Conservation (phyloP, 2,329 filamentous ascomycete genomes). For the Atkinsonella texensis region DNA sequence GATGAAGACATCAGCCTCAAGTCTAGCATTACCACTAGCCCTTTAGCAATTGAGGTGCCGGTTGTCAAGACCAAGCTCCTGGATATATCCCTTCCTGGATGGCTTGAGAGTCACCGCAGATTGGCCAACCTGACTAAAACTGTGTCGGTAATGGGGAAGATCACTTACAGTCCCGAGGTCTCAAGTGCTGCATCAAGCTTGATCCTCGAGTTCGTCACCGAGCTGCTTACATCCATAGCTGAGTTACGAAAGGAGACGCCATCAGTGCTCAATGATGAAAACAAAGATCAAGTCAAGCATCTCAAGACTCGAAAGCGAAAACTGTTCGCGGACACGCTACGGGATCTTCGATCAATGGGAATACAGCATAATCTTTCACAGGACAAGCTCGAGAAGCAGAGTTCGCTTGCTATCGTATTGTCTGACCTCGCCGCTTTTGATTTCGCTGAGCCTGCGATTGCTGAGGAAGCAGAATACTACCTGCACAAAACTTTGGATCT, state of each 20-base stretch:
- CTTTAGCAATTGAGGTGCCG: constrained; percentile 6
- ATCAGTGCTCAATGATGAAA: constrained; percentile 68
- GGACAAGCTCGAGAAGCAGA: constrained; percentile 60
- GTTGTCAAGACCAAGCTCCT: constrained; percentile 11
- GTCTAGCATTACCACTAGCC: constrained; percentile 1
- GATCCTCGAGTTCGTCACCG: constrained; percentile 56
- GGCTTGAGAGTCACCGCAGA: constrained; percentile 42
- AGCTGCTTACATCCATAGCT: constrained; percentile 54
- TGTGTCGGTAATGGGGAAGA: constrained; percentile 58
- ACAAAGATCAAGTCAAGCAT: constrained; percentile 72
- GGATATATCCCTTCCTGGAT: constrained; percentile 20
- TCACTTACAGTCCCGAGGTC: constrained; percentile 40
- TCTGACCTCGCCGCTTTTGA: constrained; percentile 37
- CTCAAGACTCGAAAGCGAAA: constrained; percentile 84
- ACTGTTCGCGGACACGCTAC: constrained; percentile 79
- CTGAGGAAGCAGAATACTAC: constrained; percentile 48
- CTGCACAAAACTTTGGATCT: constrained; percentile 72
- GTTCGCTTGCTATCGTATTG: constrained; percentile 57
- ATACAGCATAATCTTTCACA: constrained; percentile 71
- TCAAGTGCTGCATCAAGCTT: constrained; percentile 44
- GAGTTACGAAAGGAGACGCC: constrained; percentile 80
- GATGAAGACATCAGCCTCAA: constrained; percentile 27
- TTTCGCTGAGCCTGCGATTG: constrained; percentile 13
- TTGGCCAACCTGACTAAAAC: constrained; percentile 61
- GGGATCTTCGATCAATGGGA: constrained; percentile 76